Conservation (phyloP, 2,329 filamentous ascomycete species). For the Ceratocystis huliohia region DNA sequence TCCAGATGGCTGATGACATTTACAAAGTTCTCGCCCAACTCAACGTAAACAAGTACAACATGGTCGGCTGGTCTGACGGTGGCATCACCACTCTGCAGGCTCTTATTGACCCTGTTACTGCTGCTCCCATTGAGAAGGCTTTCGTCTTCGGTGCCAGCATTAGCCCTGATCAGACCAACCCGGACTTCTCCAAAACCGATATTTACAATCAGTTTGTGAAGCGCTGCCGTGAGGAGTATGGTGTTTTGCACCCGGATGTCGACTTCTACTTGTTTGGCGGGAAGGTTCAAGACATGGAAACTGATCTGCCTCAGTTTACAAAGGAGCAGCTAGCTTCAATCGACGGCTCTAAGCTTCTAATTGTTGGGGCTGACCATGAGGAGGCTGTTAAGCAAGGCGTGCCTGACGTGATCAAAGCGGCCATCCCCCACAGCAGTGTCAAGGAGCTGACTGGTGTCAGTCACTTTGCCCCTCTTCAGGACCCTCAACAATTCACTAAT, state of each 20-base stretch:
- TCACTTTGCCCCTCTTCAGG: constrained; percentile 34
- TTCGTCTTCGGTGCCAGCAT: constrained; percentile 31
- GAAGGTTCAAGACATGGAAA: constrained; percentile 30
- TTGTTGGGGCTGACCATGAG: constrained; percentile 28
- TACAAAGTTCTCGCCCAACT: constrained; percentile 26
- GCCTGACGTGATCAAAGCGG: constrained; percentile 27
- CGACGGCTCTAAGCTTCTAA: constrained; percentile 26
- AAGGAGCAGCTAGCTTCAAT: constrained; percentile 26
- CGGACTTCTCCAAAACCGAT: constrained; percentile 27
- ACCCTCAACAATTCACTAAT: constrained; percentile 29
- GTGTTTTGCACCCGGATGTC: constrained; percentile 28
- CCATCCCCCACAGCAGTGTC: constrained; percentile 30
- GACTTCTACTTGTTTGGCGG: constrained; percentile 30
- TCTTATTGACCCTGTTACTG: constrained; percentile 27
- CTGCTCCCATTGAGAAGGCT: constrained; percentile 29
- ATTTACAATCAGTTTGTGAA: constrained; percentile 29
- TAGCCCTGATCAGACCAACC: constrained; percentile 28
- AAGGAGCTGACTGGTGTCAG: constrained; percentile 30
- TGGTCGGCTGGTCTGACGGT: constrained; percentile 34
- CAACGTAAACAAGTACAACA: constrained; percentile 27
- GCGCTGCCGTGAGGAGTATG: constrained; percentile 30
- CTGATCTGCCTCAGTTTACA: constrained; percentile 28
- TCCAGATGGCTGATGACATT: constrained; percentile 30
- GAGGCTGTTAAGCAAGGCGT: constrained; percentile 33
- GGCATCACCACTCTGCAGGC: constrained; percentile 30